These are phyloP conservation scores for Coleophoma eucalyptorum DNA, from an alignment of 2,329 filamentous ascomycete species.

Conservation along the genomic window DNA sequence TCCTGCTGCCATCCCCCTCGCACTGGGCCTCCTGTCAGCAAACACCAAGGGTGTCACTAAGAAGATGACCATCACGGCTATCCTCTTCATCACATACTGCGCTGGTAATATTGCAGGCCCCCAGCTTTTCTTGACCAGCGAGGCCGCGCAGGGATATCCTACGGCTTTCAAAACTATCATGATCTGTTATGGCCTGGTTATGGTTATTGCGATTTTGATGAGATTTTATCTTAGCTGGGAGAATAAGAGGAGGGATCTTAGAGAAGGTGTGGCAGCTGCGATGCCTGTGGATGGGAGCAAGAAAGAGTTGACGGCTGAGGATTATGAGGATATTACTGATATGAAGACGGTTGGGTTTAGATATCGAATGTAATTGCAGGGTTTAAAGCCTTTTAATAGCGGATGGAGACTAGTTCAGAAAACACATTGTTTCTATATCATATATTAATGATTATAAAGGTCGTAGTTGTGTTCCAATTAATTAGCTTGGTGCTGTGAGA, in stretches of 20 bases:
- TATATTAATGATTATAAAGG: no score
- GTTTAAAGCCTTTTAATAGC: no score
- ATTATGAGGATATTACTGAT: not conserved
- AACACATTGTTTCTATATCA: no score
- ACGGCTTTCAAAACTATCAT: not conserved
- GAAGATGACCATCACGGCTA: not conserved
- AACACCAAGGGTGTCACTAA: not conserved
- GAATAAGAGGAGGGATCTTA: not conserved
- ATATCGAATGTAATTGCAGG: not conserved
- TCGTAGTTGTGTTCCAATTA: no score
- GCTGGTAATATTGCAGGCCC: not conserved
- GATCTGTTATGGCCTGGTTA: not conserved
- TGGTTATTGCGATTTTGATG: not conserved
- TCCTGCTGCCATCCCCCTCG: not conserved
- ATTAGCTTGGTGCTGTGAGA: no score
- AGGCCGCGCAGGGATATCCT: not conserved
- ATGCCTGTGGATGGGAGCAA: not conserved
- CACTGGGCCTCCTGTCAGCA: not conserved
- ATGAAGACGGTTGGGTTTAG: not conserved
- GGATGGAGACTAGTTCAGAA: no score
- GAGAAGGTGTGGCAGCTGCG: not conserved
- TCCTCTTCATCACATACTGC: not conserved
- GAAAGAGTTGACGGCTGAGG: not conserved
- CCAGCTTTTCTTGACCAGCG: not conserved
- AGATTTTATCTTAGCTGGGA: not conserved